These are phyloP conservation scores for Nothophytophthora sp. DNA, from an alignment of 352 stramenopile species.

Conservation along the genomic window DNA sequence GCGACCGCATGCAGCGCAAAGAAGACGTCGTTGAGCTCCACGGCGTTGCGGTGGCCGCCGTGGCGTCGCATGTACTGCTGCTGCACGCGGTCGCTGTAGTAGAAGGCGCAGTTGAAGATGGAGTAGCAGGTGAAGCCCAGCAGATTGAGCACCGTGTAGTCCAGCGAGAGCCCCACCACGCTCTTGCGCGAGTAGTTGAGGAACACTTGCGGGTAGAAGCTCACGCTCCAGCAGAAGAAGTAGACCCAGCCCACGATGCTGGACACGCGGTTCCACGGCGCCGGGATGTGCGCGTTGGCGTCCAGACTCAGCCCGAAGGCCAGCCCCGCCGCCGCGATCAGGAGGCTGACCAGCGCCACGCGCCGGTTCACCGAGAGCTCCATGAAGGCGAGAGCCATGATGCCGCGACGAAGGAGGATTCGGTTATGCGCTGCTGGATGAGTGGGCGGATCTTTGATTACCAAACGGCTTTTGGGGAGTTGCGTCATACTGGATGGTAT, in stretches of 20 bases:
- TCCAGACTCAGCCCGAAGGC: constrained; percentile 59
- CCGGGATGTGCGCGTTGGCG: constrained; percentile 79
- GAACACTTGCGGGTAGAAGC: constrained; percentile 94
- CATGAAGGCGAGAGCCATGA: constrained; percentile 31
- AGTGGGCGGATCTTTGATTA: no score
- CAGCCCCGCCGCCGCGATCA: constrained; percentile 64
- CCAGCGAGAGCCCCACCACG: constrained; percentile 90
- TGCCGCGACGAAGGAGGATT: no score
- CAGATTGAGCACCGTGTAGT: constrained; percentile 95
- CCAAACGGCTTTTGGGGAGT: no score
- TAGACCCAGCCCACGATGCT: constrained; percentile 91
- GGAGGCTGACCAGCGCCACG: constrained; percentile 38
- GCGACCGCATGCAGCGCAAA: constrained; percentile 94
- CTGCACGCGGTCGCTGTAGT: constrained; percentile 86
- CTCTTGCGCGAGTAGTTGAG: constrained; percentile 90
- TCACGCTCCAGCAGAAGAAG: constrained; percentile 91
- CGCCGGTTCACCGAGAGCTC: constrained; percentile 28
- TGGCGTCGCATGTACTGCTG: constrained; percentile 87
- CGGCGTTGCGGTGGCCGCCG: constrained; percentile 77
- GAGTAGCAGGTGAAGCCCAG: constrained; percentile 95
- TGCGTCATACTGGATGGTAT: no score
- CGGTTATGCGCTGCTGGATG: no score
- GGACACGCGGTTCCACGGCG: constrained; percentile 84
- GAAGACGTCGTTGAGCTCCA: constrained; percentile 93
- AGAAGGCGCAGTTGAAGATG: constrained; percentile 94